A percentile compares a stretch with the other conserved stretches of the same genome.
phyloP scores from a whole-genome alignment of 371 early-diverging fungal genomes.

The Circinella umbellata region DNA sequence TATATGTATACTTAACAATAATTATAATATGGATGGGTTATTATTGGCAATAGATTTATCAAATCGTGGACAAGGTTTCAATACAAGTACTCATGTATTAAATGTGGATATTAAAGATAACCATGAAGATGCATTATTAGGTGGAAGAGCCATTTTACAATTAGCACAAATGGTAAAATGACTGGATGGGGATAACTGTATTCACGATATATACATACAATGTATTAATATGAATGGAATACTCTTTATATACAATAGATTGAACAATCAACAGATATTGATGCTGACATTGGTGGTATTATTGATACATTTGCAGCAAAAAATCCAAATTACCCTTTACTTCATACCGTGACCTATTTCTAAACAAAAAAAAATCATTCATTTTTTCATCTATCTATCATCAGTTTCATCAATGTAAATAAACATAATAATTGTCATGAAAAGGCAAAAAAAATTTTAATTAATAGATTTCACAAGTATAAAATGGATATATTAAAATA shows the following conservation, averaged over 20 bases:
- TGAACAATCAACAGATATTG: slow-evolving; percentile 72
- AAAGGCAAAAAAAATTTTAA: too few species aligned
- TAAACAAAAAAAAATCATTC: slow-evolving; percentile 25
- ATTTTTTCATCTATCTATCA: neutral
- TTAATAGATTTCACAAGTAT: too few species aligned
- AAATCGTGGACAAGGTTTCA: slow-evolving; percentile 67
- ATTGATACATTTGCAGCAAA: slow-evolving; percentile 74
- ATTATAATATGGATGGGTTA: too few species aligned
- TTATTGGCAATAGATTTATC: slow-evolving; percentile 60
- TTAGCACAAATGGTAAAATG: slow-evolving; percentile 70
- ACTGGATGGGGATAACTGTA: neutral
- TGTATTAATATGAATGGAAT: too few species aligned
- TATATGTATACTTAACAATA: too few species aligned
- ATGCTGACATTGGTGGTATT: slow-evolving; percentile 83
- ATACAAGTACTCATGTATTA: slow-evolving; percentile 88
- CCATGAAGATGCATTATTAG: slow-evolving; percentile 86
- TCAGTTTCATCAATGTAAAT: too few species aligned
- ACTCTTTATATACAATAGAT: slow-evolving; percentile 46
- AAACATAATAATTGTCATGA: too few species aligned
- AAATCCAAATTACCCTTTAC: slow-evolving; percentile 56
- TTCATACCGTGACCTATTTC: slow-evolving; percentile 69
- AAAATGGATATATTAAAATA: too few species aligned
- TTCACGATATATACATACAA: too few species aligned
- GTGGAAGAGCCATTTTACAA: slow-evolving; percentile 83
- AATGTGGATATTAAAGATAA: slow-evolving; percentile 97